Conservation (phyloP, 2,329 filamentous ascomycete genomes). For the Aspergillus fijiensis region DNA sequence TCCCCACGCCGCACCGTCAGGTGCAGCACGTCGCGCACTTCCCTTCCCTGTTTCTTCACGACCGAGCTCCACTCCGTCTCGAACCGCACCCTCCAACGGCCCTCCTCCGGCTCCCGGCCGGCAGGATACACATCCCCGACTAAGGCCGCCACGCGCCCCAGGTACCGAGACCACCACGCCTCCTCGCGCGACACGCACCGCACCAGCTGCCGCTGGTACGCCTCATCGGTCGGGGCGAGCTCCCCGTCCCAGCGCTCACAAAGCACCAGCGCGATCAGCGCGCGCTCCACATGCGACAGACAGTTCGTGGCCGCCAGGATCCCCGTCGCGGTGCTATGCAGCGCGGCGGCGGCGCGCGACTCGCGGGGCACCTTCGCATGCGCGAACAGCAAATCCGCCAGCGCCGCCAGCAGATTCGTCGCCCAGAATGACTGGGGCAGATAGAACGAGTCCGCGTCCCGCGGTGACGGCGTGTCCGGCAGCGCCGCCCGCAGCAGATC, state of each 20-base stretch:
- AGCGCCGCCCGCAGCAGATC: slow-evolving; percentile 51
- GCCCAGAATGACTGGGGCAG: slow-evolving; percentile 45
- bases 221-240: slow-evolving; percentile 57
- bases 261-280: slow-evolving; percentile 68
- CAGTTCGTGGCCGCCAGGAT: slow-evolving; percentile 69
- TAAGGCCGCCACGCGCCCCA: slow-evolving; percentile 60
- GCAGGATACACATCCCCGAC: slow-evolving; percentile 62
- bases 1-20: slow-evolving; percentile 47
- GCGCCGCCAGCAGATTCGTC: slow-evolving; percentile 51
- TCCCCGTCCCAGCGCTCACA: slow-evolving; percentile 73
- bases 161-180: slow-evolving; percentile 65
- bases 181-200: slow-evolving; percentile 54
- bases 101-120: slow-evolving; percentile 41
- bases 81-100: slow-evolving; percentile 40
- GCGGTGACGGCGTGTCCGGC: slow-evolving; percentile 35
- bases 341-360: slow-evolving; percentile 61
- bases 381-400: slow-evolving; percentile 60
- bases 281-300: slow-evolving; percentile 69
- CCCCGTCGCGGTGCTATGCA: slow-evolving; percentile 71
- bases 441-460: slow-evolving; percentile 17
- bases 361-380: slow-evolving; percentile 55
- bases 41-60: slow-evolving; percentile 37
- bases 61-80: slow-evolving; percentile 44
- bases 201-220: slow-evolving; percentile 55
- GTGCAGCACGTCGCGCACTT: slow-evolving; percentile 42